phyloP scores from a whole-genome alignment of 2,329 filamentous ascomycete species.

The Fusarium anguioides region DNA sequence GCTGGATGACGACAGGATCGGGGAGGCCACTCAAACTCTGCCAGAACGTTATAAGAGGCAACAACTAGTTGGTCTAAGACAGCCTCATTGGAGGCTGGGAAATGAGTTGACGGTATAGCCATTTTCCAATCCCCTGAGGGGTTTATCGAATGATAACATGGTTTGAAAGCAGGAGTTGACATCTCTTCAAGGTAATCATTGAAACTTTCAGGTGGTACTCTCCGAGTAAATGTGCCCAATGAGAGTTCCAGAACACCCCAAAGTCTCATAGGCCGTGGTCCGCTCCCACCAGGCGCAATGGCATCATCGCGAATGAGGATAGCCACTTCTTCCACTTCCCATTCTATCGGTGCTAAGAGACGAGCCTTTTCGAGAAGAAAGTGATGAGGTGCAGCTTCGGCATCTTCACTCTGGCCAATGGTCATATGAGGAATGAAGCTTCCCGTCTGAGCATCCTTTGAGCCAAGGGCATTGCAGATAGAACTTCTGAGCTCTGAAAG shows the following conservation, averaged over 20 bases:
- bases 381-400: constrained; percentile 57
- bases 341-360: constrained; percentile 60
- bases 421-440: constrained; percentile 64
- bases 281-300: constrained; percentile 43
- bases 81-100: background rate
- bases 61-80: constrained; percentile 49
- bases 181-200: background rate
- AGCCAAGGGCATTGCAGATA: constrained; percentile 53
- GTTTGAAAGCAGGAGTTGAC: constrained; percentile 2
- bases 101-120: background rate
- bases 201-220: constrained; percentile 7
- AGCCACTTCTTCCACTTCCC: constrained; percentile 60
- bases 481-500: constrained; percentile 50
- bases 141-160: constrained; percentile 21
- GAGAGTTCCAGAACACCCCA: constrained; percentile 63
- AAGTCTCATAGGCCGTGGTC: constrained; percentile 63
- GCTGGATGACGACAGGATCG: constrained; percentile 55
- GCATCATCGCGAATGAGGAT: constrained; percentile 63
- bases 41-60: constrained; percentile 65
- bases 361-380: constrained; percentile 64
- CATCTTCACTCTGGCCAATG: constrained; percentile 66
- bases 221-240: constrained; percentile 21
- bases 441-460: constrained; percentile 7
- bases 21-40: constrained; percentile 62
- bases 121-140: constrained; percentile 8